phyloP scores from a whole-genome alignment of 306 rosid species.

The Begonia loranthoides region DNA sequence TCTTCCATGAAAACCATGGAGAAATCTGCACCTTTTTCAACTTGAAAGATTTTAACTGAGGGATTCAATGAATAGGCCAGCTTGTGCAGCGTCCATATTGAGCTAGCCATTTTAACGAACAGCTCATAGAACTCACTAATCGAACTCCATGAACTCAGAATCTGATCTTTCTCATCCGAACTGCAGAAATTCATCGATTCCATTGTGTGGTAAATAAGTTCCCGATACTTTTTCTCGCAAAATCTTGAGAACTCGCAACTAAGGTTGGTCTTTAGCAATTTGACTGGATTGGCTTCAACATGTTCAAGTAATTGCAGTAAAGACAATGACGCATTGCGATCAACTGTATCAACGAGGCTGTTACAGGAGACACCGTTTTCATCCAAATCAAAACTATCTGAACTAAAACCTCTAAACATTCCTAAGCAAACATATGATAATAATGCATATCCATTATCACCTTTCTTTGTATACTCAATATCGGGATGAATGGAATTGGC shows the following conservation, averaged over 20 bases:
- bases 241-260: slow-evolving; percentile 56
- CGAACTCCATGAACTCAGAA: slow-evolving; percentile 78
- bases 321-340: slow-evolving; percentile 14
- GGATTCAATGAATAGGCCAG: slow-evolving; percentile 73
- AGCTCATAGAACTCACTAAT: slow-evolving; percentile 77
- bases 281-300: slow-evolving; percentile 79
- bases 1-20: slow-evolving; percentile 85
- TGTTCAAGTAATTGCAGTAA: slow-evolving; percentile 82
- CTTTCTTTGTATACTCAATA: slow-evolving; percentile 51
- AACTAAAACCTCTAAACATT: slow-evolving; percentile 73
- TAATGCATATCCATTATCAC: slow-evolving; percentile 64
- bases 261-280: slow-evolving; percentile 47
- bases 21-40: slow-evolving; percentile 74
- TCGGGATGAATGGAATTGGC: slow-evolving; percentile 53
- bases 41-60: slow-evolving; percentile 63
- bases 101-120: slow-evolving; percentile 82
- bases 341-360: slow-evolving; percentile 22
- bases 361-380: slow-evolving; percentile 17
- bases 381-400: slow-evolving; percentile 25
- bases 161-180: slow-evolving; percentile 53
- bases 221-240: slow-evolving; percentile 80
- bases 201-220: slow-evolving; percentile 67
- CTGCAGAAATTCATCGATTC: slow-evolving; percentile 71
- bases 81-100: slow-evolving; percentile 80
- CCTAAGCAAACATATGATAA: slow-evolving; percentile 78